phyloP scores from a whole-genome alignment of 2,329 filamentous ascomycete genomes.

The Pyricularia pennisetigena region DNA sequence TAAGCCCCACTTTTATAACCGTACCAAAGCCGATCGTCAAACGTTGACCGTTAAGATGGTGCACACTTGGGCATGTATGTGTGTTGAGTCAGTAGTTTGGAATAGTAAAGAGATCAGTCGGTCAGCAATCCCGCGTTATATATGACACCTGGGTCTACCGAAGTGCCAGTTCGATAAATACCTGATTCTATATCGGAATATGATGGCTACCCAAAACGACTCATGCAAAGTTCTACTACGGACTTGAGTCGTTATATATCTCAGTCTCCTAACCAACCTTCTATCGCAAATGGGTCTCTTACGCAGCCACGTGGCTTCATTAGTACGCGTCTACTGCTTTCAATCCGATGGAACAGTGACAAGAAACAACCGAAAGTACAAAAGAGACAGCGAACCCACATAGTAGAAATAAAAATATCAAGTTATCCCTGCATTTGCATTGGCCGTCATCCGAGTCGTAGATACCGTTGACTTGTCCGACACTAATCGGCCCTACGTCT shows the following conservation, averaged over 20 bases:
- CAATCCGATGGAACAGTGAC: background rate
- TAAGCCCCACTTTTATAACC: background rate
- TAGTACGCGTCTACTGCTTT: background rate
- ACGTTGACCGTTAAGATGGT: too few species aligned
- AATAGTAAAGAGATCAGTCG: too few species aligned
- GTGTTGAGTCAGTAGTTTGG: too few species aligned
- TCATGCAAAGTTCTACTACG: background rate
- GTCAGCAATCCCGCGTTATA: too few species aligned
- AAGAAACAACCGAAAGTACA: background rate
- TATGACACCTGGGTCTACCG: too few species aligned
- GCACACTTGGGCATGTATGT: too few species aligned
- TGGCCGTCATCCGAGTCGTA: background rate
- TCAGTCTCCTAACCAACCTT: background rate
- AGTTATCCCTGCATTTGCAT: background rate
- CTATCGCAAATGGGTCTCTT: background rate
- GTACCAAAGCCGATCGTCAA: background rate
- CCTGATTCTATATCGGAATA: background rate
- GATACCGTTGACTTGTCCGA: background rate
- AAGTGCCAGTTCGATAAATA: background rate
- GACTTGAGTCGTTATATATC: background rate
- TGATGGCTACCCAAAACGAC: background rate
- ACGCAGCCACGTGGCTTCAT: too few species aligned
- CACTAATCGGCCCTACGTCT: background rate
- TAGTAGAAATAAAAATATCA: background rate
- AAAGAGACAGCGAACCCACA: background rate